These are phyloP conservation scores for Beta macrorhiza DNA, from an alignment of 179 eudicot species.

Conservation along the genomic window DNA sequence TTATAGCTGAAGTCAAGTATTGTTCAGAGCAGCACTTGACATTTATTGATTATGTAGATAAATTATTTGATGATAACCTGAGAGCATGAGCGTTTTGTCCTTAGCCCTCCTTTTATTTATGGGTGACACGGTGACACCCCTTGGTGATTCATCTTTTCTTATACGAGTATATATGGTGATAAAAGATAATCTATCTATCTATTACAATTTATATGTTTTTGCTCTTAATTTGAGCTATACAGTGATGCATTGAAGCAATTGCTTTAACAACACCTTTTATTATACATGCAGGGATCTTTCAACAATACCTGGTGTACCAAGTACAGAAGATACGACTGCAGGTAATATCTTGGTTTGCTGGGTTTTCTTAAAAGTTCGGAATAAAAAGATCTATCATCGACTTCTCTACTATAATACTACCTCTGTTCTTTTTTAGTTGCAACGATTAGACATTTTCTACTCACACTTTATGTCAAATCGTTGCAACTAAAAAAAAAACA, in stretches of 20 bases:
- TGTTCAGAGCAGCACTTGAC: no score
- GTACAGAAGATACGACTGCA: constrained; percentile 91
- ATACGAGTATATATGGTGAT: neutral
- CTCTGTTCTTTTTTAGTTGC: no score
- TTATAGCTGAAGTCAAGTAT: no score
- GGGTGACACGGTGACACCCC: neutral
- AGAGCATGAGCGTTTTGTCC: neutral
- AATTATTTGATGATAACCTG: no score
- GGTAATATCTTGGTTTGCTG: constrained; percentile 37
- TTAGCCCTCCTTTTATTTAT: neutral
- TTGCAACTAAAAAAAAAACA: no score
- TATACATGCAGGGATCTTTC: constrained; percentile 72
- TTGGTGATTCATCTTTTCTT: neutral
- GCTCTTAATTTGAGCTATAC: constrained; percentile 2
- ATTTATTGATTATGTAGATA: neutral
- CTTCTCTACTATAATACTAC: neutral
- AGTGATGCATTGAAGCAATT: neutral
- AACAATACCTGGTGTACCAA: constrained; percentile 89
- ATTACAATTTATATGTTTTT: neutral
- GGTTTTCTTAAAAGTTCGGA: neutral
- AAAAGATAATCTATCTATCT: neutral
- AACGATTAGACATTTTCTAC: no score
- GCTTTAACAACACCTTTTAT: neutral
- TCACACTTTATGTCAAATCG: no score
- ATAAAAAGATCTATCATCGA: neutral